Evolutionary conservation across 1,284 basidiomycete species (phyloP), one percentile per base, ranked within the genome.

Genomic region (Boletus sp.): DNA sequence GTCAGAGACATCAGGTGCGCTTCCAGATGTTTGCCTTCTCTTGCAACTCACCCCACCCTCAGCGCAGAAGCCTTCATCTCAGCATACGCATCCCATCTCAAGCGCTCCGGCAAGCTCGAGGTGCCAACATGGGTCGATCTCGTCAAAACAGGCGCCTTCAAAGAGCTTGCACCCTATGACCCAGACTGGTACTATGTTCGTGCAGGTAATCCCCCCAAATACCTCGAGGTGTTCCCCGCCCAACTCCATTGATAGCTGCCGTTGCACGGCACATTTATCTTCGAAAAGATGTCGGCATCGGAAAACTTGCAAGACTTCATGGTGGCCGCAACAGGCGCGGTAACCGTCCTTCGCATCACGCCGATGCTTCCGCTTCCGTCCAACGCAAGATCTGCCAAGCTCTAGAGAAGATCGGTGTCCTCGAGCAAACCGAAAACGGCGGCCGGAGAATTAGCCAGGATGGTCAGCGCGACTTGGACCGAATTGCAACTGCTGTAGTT

Each of bases 131-230:
- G 96, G 96, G 95, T 94, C 54, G 95, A 99, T 75, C 81, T 97
- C 65, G 95, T 99, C 72, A 99, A 99, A 82, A 99, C 95, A 53
- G 96, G 93, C 69, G 75, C 89, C 56, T 95, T 81, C 82, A 99
- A 98, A 78, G 95, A 99, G 78, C 91, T 95, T 57, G 94, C 94
- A 47, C 95, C 95, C 50, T 98, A 98, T 76, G 94, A 99, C 75
- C 91, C 92, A 45, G 96, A 99, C 75, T 99, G 95, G 95, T 99
- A 86, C 83, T 99, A 99, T 77, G 81, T 96, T 68, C 93, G 95
- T 64, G 91, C 94, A 73, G 94, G 94, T 94, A 66, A 51, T 10
- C 12, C 17, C 36, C 66, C 30, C 16, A 0, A 19, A 16, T 27
- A 83, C 67, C 0, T n/a, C 23, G 6, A 37, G 22, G 32, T 20